Base-by-base conservation (phyloP, 108 stramenopile species). In the Skeletonema marinoi region DNA sequence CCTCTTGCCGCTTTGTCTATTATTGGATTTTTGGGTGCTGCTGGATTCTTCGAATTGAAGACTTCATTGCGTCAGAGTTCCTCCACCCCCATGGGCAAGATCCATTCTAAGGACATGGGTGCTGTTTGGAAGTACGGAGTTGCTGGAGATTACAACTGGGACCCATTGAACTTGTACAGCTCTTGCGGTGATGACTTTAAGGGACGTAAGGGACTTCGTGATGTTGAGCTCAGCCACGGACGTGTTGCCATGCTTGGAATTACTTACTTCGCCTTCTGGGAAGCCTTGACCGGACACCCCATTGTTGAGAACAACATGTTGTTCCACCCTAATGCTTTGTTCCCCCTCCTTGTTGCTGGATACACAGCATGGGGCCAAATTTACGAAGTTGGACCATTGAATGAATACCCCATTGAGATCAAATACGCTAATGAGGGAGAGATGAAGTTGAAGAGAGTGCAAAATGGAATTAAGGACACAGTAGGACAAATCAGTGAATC, bases 141-240 rank as follows among this genome's bases (percentile, higher is more conserved):
- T 48, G 82, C 93, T 32, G 93, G 93, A 66, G 93, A 94, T 73
- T 92, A 94, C 82, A 88, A 87, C 71, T 94, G 89, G 81, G 93
- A 94, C 67, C 93, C 93, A 4, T 66, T 89, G 31, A 73, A 87
- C 64, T 77, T 87, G 59, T 96, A 93, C 70, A 75, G 69, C 3
- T 66, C 69, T 1, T 83, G 90, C 33, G 92, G 92, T 2, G 78
- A 92, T 46, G 82, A 87, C 68, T 90, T 85, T 66, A 78, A 81
- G 60, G 92, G 88, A 58, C 87, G 91, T n/a, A 91, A 92, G 87
- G 92, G 80, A 42, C 65, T 95, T 71, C 78, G 92, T 32, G 88
- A 89, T 17, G 70, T 92, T 9, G 94, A 95, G 72, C 78, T 95
- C 51, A 77, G 83, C 60, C 92, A 95, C 68, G 94, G 94, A 38